Evolutionary conservation across 2,329 filamentous ascomycete genomes (phyloP).

Genomic region (Colletotrichum sp.): DNA sequence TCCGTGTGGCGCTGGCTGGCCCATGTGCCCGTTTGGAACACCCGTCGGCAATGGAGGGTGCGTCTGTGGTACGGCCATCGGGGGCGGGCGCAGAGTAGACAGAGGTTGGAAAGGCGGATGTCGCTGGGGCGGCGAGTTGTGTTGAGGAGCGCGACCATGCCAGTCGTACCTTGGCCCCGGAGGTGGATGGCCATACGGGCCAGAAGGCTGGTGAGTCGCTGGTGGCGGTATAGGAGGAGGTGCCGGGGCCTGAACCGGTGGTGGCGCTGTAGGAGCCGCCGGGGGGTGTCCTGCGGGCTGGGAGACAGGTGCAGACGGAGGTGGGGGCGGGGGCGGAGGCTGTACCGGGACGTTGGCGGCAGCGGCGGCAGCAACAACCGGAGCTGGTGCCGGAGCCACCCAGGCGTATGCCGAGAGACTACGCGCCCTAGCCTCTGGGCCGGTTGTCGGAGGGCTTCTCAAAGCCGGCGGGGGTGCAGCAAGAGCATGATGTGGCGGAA

Average conservation of each 20-base stretch:
- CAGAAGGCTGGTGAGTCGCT: constrained; percentile 38
- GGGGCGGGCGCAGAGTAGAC: constrained; percentile 55
- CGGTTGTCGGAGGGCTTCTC: constrained; percentile 18
- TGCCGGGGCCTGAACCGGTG: constrained; percentile 22
- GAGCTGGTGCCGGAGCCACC: constrained; percentile 19
- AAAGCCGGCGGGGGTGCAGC: constrained; percentile 25
- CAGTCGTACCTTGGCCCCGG: constrained; percentile 42
- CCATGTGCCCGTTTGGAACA: constrained; percentile 47
- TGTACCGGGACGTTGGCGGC: constrained; percentile 22
- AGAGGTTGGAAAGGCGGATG: constrained; percentile 39
- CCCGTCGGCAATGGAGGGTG: constrained; percentile 43
- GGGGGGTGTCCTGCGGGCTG: constrained; percentile 18
- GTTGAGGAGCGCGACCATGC: constrained; percentile 53
- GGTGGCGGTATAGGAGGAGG: constrained; percentile 39
- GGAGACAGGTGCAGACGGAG: constrained; percentile 16
- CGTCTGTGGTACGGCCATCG: constrained; percentile 47
- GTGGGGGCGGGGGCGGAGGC: constrained; percentile 7
- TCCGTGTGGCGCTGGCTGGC: constrained; percentile 47
- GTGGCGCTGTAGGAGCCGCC: constrained; percentile 22
- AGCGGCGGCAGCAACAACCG: constrained; percentile 23
- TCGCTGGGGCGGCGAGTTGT: constrained; percentile 52
- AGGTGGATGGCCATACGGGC: constrained; percentile 34
- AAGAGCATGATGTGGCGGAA: constrained; percentile 27
- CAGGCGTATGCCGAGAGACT: constrained; percentile 18
- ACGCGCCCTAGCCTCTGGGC: constrained; percentile 22